Conservation (phyloP, 768 basidiomycete species). For the Lactarius indigo region DNA sequence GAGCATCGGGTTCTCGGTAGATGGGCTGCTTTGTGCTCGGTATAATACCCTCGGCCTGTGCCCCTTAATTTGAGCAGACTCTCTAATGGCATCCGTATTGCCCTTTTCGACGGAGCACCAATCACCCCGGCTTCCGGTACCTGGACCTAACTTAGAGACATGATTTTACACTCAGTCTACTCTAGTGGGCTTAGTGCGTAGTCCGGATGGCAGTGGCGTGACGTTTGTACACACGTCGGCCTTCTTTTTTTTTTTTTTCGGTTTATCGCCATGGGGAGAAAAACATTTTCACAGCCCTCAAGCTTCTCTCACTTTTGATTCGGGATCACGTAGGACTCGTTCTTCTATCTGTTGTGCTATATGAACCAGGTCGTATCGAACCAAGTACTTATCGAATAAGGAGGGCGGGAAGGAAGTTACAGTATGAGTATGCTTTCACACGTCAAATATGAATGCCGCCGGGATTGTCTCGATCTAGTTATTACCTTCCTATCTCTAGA, state of each 20-base stretch:
- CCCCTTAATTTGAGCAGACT: neutral
- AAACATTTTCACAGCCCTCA: neutral
- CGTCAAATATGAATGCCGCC: neutral
- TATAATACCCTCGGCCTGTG: neutral
- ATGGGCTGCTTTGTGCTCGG: neutral
- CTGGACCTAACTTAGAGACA: neutral
- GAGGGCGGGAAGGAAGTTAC: neutral
- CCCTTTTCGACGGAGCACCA: neutral
- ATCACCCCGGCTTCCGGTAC: neutral
- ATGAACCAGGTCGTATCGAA: neutral
- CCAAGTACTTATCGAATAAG: neutral
- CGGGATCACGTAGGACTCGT: neutral
- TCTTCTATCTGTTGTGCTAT: neutral
- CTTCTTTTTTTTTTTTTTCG: neutral
- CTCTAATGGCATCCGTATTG: neutral
- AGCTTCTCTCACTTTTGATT: neutral
- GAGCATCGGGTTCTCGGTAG: slow-evolving; percentile 23
- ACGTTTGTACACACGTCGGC: neutral
- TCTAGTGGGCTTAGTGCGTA: neutral
- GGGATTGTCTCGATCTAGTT: neutral
- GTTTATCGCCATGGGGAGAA: neutral
- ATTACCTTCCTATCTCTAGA: neutral
- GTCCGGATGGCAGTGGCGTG: neutral
- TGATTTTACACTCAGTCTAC: neutral
- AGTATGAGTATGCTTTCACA: neutral